A percentile compares a stretch with the other conserved stretches of the same genome.
These are phyloP conservation scores for Coelastrella sp. DNA, from an alignment of 139 green algal genomes.

Conservation along the genomic window DNA sequence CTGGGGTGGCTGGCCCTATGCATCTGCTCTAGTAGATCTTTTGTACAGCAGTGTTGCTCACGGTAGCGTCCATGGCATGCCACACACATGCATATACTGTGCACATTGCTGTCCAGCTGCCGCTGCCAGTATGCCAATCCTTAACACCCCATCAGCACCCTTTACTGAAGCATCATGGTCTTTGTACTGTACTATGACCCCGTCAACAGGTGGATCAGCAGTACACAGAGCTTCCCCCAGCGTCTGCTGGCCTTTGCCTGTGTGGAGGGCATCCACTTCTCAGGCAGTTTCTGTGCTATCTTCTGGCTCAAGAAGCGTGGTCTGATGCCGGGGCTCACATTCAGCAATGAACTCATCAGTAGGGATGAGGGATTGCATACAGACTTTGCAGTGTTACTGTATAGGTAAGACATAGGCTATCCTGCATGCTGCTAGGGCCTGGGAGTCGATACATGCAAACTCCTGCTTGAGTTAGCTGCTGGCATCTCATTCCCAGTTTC, in stretches of 20 bases:
- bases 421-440: not conserved
- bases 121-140: no score
- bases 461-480: no score
- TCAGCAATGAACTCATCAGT: conserved; percentile 98
- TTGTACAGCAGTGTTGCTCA: no score
- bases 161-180: not conserved
- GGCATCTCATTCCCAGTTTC: no score
- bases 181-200: not conserved
- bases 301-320: conserved; percentile 99
- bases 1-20: no score
- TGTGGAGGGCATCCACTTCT: conserved; percentile 99
- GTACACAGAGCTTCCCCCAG: conserved; percentile 84
- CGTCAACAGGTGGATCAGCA: conserved; percentile 46
- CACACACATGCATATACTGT: no score
- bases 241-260: conserved; percentile 95
- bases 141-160: no score
- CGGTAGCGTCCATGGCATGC: no score
- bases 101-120: no score
- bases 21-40: no score
- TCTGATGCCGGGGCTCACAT: conserved; percentile 97
- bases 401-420: conserved; percentile 55
- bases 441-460: not conserved
- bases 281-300: conserved; percentile 97
- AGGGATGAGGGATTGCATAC: conserved; percentile 97
- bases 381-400: conserved; percentile 97